Conservation (phyloP, 371 early-diverging fungal genomes). For the Encephalitozoon intestinalis region DNA sequence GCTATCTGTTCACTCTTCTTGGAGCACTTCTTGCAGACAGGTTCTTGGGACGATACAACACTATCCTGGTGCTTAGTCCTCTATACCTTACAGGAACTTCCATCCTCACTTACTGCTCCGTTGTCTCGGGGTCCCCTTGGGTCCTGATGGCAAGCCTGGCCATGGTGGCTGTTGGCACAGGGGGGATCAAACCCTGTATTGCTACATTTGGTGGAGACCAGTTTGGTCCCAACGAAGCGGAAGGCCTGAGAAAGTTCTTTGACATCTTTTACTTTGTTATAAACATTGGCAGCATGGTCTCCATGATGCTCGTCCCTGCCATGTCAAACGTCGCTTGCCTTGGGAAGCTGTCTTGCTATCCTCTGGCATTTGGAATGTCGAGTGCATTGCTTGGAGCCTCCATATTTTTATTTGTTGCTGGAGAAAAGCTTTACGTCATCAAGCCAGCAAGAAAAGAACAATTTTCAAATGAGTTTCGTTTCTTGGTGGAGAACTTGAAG, state of each 20-base stretch:
- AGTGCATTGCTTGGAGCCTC: slow-evolving; percentile 43
- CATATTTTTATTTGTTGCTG: slow-evolving; percentile 44
- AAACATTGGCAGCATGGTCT: slow-evolving; percentile 65
- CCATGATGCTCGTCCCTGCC: slow-evolving; percentile 33
- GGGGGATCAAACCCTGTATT: slow-evolving; percentile 74
- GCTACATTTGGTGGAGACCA: slow-evolving; percentile 69
- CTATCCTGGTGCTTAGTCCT: slow-evolving; percentile 66
- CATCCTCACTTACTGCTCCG: slow-evolving; percentile 62
- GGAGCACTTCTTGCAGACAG: slow-evolving; percentile 73
- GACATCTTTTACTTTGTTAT: slow-evolving; percentile 72
- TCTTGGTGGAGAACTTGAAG: background rate
- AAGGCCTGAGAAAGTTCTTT: slow-evolving; percentile 61
- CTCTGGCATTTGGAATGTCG: slow-evolving; percentile 54
- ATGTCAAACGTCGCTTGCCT: slow-evolving; percentile 36
- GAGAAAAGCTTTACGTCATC: slow-evolving; percentile 24
- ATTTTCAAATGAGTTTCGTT: background rate
- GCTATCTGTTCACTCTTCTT: slow-evolving; percentile 69
- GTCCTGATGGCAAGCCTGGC: slow-evolving; percentile 65
- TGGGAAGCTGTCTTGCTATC: slow-evolving; percentile 50
- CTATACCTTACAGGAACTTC: slow-evolving; percentile 68
- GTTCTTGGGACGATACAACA: slow-evolving; percentile 70
- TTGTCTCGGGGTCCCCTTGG: slow-evolving; percentile 63
- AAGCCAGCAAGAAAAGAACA: background rate
- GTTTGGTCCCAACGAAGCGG: slow-evolving; percentile 54
- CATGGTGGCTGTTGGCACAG: slow-evolving; percentile 73